Evolutionary conservation across 352 stramenopile species (phyloP), one percentile per base, ranked within the genome.

Genomic region (Globisporangium echinulatum): DNA sequence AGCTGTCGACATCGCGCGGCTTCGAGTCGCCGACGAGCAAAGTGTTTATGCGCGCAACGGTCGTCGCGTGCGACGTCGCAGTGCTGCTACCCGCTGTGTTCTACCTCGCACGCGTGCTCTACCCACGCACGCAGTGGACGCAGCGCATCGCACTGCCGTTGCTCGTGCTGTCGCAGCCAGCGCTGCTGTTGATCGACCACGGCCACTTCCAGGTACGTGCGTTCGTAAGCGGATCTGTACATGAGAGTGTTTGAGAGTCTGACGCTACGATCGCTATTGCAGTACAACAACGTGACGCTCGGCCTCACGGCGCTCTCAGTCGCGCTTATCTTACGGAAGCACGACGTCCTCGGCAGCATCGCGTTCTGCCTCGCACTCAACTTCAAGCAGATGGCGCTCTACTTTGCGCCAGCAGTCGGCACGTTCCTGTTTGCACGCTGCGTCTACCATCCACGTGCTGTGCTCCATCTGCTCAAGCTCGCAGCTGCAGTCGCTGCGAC

Each of bases 361-460:
- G 80, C 71, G 49, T 99, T 98, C 72, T 92, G 79, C 50, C 70
- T 98, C 36, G 92, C 96, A 42, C 79, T 99, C 7, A 99, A 98
- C 68, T 99, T 98, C 68, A 99, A 99, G 83, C 97, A 99, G 88
- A 99, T 99, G 92, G 87, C 94, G n/a, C 81, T 99, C 5, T 99
- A 99, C 75, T 99, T 98, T 70, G 90, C 95, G 0, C 95, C 96
- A 5, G 90, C 86, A 42, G 82, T 99, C 42, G 97, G 97, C 58
- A 75, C 94, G 7, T 98, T 91, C 64, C 74, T 98, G n/a, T 66
- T 99, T 36, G 82, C 85, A 19, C 90, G 90, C 56, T 98, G 91
- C 54, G 52, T 87, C 3, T 85, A 95, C 51, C 74, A 77, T 5
- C 57, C 66, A 7, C 61, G 69, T 47, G 70, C 66, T 38, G 44